Base-by-base conservation (phyloP, 2,329 filamentous ascomycete species). In the Fusarium praegraminearum region DNA sequence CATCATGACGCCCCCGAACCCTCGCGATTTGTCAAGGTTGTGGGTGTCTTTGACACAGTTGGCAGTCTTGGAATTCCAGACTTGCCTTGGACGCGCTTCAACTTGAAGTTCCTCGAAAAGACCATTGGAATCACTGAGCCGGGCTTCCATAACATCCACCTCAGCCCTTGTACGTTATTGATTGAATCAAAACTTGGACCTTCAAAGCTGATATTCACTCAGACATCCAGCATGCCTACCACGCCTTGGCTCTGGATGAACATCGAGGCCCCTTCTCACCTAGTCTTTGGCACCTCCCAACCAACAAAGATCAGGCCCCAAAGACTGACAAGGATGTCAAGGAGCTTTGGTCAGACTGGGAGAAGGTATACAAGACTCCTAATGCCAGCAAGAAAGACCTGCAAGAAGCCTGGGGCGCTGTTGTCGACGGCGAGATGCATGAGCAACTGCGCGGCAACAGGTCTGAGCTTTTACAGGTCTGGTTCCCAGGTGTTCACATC, bases 241-340 rank as follows among this genome's bases (percentile, higher is more conserved):
- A 88, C 45, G 86, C 85, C 1, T 76, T 88, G 0, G 85, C 85
- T 3, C 78, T 88, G 0, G 86, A 88, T 47, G 86, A 88, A 67
- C 80, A 80, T 45, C 80, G 86, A 2, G 70, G 55, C 1, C 69
- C 77, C 1, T 80, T 79, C 44, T 61, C 69, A 0, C 76, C 76
- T 1, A 74, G 74, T 1, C 66, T 80, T 12, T 80, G 77, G 77
- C 70, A 78, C 43, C 58, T 55, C 22, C 67, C 72, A 30, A 35
- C 55, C 18, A 41, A 71, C 12, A 58, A 46, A 20, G 51, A 67
- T 1, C 41, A 62, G 12, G 41, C 49, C 7, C 35, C 46, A 12
- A 51, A 62, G 10, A 66, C 59, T 32, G 41, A 24, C 9, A 72
- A 64, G 44, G 43, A 50, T 13, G 10, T 53, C 9, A 45, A 62